Evolutionary conservation across 2,329 filamentous ascomycete genomes (phyloP).

Genomic region (Microcera coccophila): DNA sequence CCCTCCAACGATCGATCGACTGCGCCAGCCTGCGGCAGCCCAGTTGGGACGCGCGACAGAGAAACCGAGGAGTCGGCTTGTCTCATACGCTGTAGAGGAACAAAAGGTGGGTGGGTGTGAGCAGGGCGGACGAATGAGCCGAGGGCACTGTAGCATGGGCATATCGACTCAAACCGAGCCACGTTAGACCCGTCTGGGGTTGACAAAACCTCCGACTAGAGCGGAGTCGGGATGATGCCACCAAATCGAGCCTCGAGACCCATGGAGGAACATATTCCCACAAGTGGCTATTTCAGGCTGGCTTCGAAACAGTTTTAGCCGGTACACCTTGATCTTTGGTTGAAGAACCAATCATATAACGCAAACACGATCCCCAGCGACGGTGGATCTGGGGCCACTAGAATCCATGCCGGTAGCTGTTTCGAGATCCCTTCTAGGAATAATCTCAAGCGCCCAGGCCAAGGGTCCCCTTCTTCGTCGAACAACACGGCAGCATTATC

Average conservation of each 20-base stretch:
- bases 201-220: constrained; percentile 28
- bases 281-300: constrained; percentile 27
- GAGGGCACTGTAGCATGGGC: constrained; percentile 21
- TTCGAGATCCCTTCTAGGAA: constrained; percentile 17
- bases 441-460: constrained; percentile 16
- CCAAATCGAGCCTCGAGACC: constrained; percentile 17
- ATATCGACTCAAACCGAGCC: constrained; percentile 27
- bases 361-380: constrained; percentile 3
- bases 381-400: neutral
- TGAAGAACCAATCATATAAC: constrained; percentile 19
- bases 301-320: constrained; percentile 27
- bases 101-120: constrained; percentile 23
- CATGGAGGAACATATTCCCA: constrained; percentile 13
- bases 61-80: constrained; percentile 26
- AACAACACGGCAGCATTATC: constrained; percentile 8
- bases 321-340: constrained; percentile 10
- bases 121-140: constrained; percentile 28
- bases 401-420: constrained; percentile 12
- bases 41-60: constrained; percentile 27
- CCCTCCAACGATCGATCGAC: constrained; percentile 22
- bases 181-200: constrained; percentile 30
- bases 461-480: constrained; percentile 9
- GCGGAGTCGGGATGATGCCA: constrained; percentile 18
- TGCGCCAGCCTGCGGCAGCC: constrained; percentile 16
- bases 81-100: constrained; percentile 27